phyloP scores from a whole-genome alignment of 768 basidiomycete species.

The Lactifluus subvellereus region DNA sequence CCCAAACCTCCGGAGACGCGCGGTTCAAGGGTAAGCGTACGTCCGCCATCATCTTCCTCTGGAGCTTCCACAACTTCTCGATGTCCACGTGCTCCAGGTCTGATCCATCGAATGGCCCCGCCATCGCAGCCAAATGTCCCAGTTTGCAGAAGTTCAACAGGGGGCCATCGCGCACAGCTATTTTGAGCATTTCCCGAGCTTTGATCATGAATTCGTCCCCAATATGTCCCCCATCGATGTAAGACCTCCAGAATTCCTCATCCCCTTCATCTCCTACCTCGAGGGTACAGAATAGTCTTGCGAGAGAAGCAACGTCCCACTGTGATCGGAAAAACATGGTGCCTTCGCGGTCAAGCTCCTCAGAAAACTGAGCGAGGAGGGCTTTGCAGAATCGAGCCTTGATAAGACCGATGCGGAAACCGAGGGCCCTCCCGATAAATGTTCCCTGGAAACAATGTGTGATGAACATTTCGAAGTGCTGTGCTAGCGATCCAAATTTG shows the following conservation, averaged over 20 bases:
- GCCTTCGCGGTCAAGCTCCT: neutral
- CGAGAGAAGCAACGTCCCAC: constrained; percentile 13
- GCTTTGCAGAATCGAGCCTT: neutral
- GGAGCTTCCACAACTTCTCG: neutral
- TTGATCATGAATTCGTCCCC: constrained; percentile 3
- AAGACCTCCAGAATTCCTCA: neutral
- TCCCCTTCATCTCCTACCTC: neutral
- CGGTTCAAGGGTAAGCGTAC: neutral
- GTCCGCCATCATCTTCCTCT: neutral
- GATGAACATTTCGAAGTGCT: constrained; percentile 6
- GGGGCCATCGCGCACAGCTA: neutral
- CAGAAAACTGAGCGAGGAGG: neutral
- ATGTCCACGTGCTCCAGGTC: neutral
- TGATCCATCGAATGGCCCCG: neutral
- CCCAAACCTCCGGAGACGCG: constrained; percentile 1
- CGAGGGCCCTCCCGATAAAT: neutral
- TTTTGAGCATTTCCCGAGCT: neutral
- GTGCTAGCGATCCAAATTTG: constrained; percentile 3
- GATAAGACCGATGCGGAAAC: constrained; percentile 1
- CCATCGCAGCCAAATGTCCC: neutral
- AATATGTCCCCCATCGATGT: neutral
- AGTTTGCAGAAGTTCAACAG: constrained; percentile 12
- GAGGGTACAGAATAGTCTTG: neutral
- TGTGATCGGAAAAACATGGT: neutral
- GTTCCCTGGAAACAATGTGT: neutral